Evolutionary conservation across 2,329 filamentous ascomycete genomes (phyloP).

Genomic region (Sporothrix schenckii): DNA sequence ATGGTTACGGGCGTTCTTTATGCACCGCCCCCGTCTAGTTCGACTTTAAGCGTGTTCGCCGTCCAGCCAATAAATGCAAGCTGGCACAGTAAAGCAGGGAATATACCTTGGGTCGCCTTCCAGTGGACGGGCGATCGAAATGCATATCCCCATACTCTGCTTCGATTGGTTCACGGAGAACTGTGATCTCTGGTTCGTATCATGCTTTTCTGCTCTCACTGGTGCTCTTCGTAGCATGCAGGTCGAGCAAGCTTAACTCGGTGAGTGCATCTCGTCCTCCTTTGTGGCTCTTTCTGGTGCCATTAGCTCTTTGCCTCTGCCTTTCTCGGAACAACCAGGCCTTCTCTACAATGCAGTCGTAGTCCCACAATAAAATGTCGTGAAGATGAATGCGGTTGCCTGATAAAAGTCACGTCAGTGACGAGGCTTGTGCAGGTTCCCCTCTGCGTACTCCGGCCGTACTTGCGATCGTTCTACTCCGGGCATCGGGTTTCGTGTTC

Average conservation of each 20-base stretch:
- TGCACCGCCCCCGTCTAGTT: slow-evolving; percentile 9
- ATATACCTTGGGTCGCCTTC: neutral
- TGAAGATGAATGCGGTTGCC: neutral
- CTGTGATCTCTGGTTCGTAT: slow-evolving; percentile 20
- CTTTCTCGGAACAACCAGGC: neutral
- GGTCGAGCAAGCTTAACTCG: neutral
- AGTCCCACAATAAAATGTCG: neutral
- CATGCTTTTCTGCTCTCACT: slow-evolving; percentile 7
- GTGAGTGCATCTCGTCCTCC: neutral
- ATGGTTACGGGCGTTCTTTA: neutral
- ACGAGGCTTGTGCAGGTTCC: neutral
- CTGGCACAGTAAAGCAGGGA: no score
- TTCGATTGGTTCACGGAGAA: neutral
- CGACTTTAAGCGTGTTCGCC: neutral
- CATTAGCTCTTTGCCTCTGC: neutral
- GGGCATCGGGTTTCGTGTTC: neutral
- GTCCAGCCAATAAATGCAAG: neutral
- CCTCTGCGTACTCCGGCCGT: neutral
- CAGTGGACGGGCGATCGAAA: neutral
- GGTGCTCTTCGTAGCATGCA: slow-evolving; percentile 7
- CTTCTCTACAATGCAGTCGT: neutral
- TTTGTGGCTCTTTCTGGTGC: neutral
- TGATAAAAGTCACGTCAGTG: neutral
- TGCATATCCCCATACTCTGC: neutral
- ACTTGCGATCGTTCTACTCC: neutral